Base-by-base conservation (phyloP, 208 protist genomes). In the Trypanosoma avium region DNA sequence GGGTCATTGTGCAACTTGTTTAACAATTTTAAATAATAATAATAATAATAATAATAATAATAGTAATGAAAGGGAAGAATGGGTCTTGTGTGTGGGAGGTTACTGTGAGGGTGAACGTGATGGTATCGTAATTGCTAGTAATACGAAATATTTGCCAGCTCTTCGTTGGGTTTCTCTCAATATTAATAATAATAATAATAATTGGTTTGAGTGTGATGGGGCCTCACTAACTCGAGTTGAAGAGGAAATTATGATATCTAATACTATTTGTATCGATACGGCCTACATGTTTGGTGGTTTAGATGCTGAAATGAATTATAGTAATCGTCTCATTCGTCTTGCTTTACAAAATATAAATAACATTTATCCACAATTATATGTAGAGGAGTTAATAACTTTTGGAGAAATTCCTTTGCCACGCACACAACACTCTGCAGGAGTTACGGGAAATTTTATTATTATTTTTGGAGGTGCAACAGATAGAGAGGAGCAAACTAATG, bases 221-320 rank as follows among this genome's bases (percentile, higher is more conserved):
- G 81, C 81, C 17, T 75, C 78, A 8, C 69, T 87, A 17, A 86
- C 79, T 22, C 61, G 65, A 17, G 38, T 78, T 24, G 59, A 54
- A 22, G 48, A 22, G 17, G 36, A n/a, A n/a, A n/a, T n/a, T n/a
- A n/a, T n/a, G n/a, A n/a, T n/a, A n/a, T n/a, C n/a, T n/a, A n/a
- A n/a, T n/a, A n/a, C n/a, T n/a, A n/a, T n/a, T n/a, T n/a, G n/a
- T n/a, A n/a, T n/a, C n/a, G 1, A 45, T 59, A 60, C 35, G n/a
- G 84, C 84, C 17, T 76, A 82, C 19, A 62, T 92, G n/a, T 92
- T 92, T 63, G 85, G 85, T n/a, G 85, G 85, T n/a, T 61, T 92
- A 17, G 73, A 88, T 48, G 46, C 54, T 0, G 52, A 70, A 5
- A 73, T 76, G 67, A 67, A 84, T 22, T 67, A 73, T 13, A 67